Conservation (phyloP, 2,329 filamentous ascomycete species). For the Epichloe hybrida region DNA sequence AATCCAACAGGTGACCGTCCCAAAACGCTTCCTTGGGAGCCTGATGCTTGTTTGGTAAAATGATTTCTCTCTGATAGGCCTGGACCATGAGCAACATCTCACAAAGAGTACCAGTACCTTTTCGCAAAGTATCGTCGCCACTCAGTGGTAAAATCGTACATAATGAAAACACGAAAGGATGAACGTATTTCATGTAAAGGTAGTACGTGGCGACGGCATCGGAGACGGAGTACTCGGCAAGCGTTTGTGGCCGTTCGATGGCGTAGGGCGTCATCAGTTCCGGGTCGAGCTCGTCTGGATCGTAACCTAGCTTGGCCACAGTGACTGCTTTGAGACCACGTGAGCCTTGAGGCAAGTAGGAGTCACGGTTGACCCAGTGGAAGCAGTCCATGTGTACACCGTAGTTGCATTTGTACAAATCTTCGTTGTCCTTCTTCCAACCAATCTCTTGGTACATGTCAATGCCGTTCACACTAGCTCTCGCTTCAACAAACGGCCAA, state of each 20-base stretch:
- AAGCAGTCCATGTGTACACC: conserved; percentile 99
- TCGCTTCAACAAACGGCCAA: conserved; percentile 95
- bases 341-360: conserved; percentile 92
- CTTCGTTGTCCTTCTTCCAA: conserved; percentile 87
- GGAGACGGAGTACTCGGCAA: conserved; percentile 96
- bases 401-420: conserved; percentile 92
- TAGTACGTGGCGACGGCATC: conserved; percentile 99
- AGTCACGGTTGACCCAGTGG: conserved; percentile 97
- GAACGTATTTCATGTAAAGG: conserved; percentile 99
- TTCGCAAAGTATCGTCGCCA: conserved; percentile 82
- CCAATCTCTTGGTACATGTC: conserved; percentile 99
- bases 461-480: conserved; percentile 86
- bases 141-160: conserved; percentile 92
- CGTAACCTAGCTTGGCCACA: conserved; percentile 93
- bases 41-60: conserved; percentile 91
- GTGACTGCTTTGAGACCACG: conserved; percentile 95
- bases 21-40: conserved; percentile 87
- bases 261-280: conserved; percentile 95
- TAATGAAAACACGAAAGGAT: conserved; percentile 96
- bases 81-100: conserved; percentile 99
- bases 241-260: conserved; percentile 75
- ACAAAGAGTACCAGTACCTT: conserved; percentile 95
- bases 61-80: conserved; percentile 81
- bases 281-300: conserved; percentile 93
- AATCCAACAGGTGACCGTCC: conserved; percentile 91